Evolutionary conservation across 768 basidiomycete species (phyloP).

Genomic region (Suillus hirtellus): DNA sequence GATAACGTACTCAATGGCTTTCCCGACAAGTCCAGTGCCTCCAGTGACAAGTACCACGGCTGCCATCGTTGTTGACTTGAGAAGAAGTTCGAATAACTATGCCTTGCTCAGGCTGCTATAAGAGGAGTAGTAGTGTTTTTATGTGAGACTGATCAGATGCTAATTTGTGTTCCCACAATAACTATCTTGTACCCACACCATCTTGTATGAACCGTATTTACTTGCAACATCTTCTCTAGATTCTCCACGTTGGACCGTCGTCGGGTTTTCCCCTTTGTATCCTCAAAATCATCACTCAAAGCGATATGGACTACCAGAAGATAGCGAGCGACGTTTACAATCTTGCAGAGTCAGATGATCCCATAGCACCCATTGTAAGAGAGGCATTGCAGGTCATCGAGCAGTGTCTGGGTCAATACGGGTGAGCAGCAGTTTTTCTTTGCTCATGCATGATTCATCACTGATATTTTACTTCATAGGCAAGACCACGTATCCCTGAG

Average conservation of each 20-base stretch:
- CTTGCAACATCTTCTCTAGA: conserved; percentile 12
- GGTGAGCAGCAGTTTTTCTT: conserved; percentile 53
- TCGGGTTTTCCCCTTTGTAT: conserved; percentile 5
- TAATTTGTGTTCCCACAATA: conserved; percentile 19
- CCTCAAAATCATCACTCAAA: conserved; percentile 11
- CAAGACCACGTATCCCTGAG: conserved; percentile 78
- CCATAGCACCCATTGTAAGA: conserved; percentile 61
- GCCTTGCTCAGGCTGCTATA: background rate
- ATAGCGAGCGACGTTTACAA: conserved; percentile 62
- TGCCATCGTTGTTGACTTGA: conserved; percentile 22
- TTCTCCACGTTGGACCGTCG: conserved; percentile 7
- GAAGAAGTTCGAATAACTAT: background rate
- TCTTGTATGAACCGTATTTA: conserved; percentile 16
- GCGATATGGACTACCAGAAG: conserved; percentile 47
- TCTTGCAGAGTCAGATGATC: conserved; percentile 54
- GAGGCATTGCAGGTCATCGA: conserved; percentile 86
- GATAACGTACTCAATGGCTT: conserved; percentile 76
- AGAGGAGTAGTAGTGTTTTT: background rate
- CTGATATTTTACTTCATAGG: conserved; percentile 38
- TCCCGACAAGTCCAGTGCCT: conserved; percentile 85
- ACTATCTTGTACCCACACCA: conserved; percentile 5
- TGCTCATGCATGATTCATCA: background rate
- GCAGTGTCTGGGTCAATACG: conserved; percentile 69
- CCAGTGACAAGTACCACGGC: conserved; percentile 78
- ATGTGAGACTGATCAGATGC: conserved; percentile 1